Base-by-base conservation (phyloP, 345 rosid species). In the Turritis glabra region DNA sequence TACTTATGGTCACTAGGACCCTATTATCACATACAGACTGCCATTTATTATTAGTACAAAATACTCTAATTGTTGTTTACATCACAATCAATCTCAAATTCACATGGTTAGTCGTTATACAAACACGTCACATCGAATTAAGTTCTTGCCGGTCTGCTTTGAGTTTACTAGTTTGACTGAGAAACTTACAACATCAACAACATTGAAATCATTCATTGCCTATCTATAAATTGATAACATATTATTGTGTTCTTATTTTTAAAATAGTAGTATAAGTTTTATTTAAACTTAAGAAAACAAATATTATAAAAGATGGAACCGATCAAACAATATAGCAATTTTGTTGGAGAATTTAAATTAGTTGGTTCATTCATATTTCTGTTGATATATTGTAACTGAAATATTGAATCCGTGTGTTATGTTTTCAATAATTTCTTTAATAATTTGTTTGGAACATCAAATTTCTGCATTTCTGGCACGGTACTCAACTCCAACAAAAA, bases 131-230 rank as follows among this genome's bases (percentile, higher is more conserved):
- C 67, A 18, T 63, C 53, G 67, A 63, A 29, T 64, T 47, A 29
- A 64, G 18, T 26, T 30, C 29, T 47, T 64, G 69, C 55, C 69
- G 55, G 69, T 64, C 43, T 56, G 18, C 69, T 48, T 65, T 65
- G 48, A 22, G 44, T 65, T 47, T 21, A 32, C 44, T 19, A 30
- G 70, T 48, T 65, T 47, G 57, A 65, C 70, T 21, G 44, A 14
- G 8, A 30, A 29, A 30, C 29, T 21, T 32, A 14, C 14, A 64
- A 47, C 40, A 44, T 17, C 26, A 27, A 27, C 54, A 32, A 48
- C 58, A 60, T 17, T 30, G 23, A 29, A 4, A 29, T 9, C 25
- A 56, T 56, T 9, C 38, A 55, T 18, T 57, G 25, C 26, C n/a
- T 5, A 5, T 57, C 23, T 30, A 56, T 56, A 2, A 0, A 35